Conservation (phyloP, 78 protist species). For the Dictyostelium brefeldianum region DNA sequence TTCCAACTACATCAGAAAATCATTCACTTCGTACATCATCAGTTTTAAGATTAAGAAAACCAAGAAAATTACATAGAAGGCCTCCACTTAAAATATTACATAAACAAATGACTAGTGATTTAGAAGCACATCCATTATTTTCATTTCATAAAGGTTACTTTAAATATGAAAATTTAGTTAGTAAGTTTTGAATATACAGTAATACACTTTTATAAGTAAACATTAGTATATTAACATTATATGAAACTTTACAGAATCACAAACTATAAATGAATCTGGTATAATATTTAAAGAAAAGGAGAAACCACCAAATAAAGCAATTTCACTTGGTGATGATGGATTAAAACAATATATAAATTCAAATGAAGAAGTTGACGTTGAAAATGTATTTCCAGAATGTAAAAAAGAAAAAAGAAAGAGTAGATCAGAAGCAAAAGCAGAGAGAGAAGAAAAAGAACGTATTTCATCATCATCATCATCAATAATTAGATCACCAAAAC, state of each 20-base stretch:
- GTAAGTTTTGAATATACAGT: neutral
- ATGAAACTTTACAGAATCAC: neutral
- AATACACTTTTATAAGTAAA: neutral
- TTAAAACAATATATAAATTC: slow-evolving; percentile 11
- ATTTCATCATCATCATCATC: neutral
- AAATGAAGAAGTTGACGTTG: slow-evolving; percentile 30
- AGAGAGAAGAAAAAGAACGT: neutral
- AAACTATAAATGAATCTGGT: neutral
- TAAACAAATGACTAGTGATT: slow-evolving; percentile 44
- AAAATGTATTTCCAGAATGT: neutral
- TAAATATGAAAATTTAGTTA: slow-evolving; percentile 43
- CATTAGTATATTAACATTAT: neutral
- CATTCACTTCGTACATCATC: slow-evolving; percentile 37
- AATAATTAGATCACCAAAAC: neutral
- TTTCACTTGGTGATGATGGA: neutral
- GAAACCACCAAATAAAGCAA: neutral
- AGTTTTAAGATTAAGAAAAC: slow-evolving; percentile 13
- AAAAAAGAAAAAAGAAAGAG: slow-evolving; percentile 19
- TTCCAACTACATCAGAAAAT: neutral
- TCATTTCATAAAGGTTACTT: slow-evolving; percentile 58
- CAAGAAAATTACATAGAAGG: slow-evolving; percentile 27
- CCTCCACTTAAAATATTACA: neutral
- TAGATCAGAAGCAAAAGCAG: neutral
- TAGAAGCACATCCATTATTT: slow-evolving; percentile 59
- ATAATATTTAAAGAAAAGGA: neutral